Conservation (phyloP, 768 basidiomycete species). For the Tylopilus rubrobrunneus region DNA sequence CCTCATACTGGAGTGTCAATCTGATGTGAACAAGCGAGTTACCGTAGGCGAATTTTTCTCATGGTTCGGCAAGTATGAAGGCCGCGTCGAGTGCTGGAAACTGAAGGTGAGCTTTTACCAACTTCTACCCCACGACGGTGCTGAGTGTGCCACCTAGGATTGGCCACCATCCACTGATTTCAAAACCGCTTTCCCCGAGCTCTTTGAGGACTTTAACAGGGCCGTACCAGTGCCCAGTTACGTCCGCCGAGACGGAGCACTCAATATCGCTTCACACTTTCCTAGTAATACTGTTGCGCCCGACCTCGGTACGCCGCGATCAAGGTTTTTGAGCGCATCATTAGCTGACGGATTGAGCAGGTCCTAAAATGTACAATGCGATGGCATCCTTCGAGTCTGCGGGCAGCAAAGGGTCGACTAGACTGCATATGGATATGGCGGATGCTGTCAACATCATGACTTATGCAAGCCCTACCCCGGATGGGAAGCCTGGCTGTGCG, state of each 20-base stretch:
- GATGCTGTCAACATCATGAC: constrained; percentile 93
- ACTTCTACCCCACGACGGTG: not conserved
- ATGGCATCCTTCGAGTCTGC: constrained; percentile 63
- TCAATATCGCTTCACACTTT: constrained; percentile 89
- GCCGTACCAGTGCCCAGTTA: constrained; percentile 87
- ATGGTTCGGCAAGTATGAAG: constrained; percentile 67
- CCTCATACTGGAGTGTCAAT: constrained; percentile 80
- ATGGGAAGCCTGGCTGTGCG: constrained; percentile 68
- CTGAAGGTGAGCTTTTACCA: constrained; percentile 53
- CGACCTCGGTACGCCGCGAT: constrained; percentile 60
- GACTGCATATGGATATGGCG: constrained; percentile 92
- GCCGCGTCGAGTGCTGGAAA: constrained; percentile 60
- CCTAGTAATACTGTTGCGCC: constrained; percentile 74
- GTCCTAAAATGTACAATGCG: constrained; percentile 95
- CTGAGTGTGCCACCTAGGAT: constrained; percentile 49
- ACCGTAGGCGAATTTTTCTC: constrained; percentile 79
- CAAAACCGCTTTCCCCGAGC: constrained; percentile 73
- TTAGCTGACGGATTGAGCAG: constrained; percentile 35
- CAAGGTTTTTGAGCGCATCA: not conserved
- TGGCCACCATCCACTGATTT: constrained; percentile 92
- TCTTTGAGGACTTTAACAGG: constrained; percentile 80
- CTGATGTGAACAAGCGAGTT: constrained; percentile 55
- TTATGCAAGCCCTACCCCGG: constrained; percentile 55
- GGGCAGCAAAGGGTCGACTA: constrained; percentile 80
- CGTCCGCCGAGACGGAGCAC: constrained; percentile 83